Evolutionary conservation across 805 yeast genomes (phyloP).

Genomic region (Candida jianshihensis): DNA sequence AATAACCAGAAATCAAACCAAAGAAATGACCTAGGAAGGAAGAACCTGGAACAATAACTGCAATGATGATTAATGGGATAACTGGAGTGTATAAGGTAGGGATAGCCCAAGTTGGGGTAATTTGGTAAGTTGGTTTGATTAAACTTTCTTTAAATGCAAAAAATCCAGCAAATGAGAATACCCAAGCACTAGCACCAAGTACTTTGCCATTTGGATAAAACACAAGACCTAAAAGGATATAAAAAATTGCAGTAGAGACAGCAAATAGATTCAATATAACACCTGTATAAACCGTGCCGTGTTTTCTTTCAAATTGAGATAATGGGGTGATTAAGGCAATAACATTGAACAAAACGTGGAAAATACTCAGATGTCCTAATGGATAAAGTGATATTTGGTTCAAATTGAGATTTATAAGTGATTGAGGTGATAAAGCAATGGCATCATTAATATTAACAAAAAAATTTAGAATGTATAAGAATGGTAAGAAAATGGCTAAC

Average conservation of each 20-base stretch:
- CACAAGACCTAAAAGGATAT: slow-evolving; percentile 23
- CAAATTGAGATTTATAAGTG: slow-evolving; percentile 39
- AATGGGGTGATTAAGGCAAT: slow-evolving; percentile 53
- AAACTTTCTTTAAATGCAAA: slow-evolving; percentile 43
- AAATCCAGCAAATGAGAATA: slow-evolving; percentile 59
- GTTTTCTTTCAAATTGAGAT: slow-evolving; percentile 56
- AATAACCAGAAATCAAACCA: slow-evolving; percentile 61
- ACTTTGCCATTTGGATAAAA: slow-evolving; percentile 48
- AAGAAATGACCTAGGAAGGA: slow-evolving; percentile 71
- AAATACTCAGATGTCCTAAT: slow-evolving; percentile 51
- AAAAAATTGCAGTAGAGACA: slow-evolving; percentile 46
- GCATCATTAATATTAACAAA: slow-evolving; percentile 24
- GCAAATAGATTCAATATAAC: slow-evolving; percentile 69
- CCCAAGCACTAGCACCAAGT: slow-evolving; percentile 68
- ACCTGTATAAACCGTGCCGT: slow-evolving; percentile 86
- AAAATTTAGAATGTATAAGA: slow-evolving; percentile 34
- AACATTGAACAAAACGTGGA: slow-evolving; percentile 58
- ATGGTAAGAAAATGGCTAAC: slow-evolving; percentile 43
- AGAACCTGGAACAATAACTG: slow-evolving; percentile 54
- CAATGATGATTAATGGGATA: slow-evolving; percentile 38
- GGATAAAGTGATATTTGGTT: slow-evolving; percentile 55
- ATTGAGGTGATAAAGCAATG: slow-evolving; percentile 48
- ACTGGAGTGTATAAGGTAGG: slow-evolving; percentile 62
- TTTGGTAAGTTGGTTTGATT: slow-evolving; percentile 33
- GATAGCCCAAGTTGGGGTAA: slow-evolving; percentile 33